phyloP scores from a whole-genome alignment of 768 basidiomycete species.

The Suillus plorans region DNA sequence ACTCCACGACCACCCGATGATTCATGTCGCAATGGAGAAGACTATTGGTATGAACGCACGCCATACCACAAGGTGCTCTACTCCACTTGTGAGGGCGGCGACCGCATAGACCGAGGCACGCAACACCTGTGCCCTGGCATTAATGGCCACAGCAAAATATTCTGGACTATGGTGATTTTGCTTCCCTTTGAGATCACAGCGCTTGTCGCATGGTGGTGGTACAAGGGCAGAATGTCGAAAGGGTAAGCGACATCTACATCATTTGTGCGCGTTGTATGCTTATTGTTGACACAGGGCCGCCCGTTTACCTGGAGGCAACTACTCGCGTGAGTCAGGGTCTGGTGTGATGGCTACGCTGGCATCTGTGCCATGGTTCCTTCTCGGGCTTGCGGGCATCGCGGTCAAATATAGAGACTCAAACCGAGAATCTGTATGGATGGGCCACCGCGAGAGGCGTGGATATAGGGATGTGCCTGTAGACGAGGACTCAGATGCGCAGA shows the following conservation, averaged over 20 bases:
- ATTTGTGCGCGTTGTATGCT: too few relatives aligned
- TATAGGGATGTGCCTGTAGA: constrained; percentile 80
- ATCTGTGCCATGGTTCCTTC: constrained; percentile 85
- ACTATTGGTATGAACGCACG: constrained; percentile 94
- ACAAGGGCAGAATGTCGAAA: constrained; percentile 66
- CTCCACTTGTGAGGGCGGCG: constrained; percentile 82
- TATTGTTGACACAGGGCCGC: constrained; percentile 52
- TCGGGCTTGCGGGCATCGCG: constrained; percentile 75
- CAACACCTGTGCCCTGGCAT: constrained; percentile 82
- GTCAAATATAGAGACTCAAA: constrained; percentile 61
- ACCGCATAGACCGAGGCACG: constrained; percentile 72
- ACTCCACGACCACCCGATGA: constrained; percentile 60
- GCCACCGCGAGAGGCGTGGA: constrained; percentile 55
- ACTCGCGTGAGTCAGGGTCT: constrained; percentile 36
- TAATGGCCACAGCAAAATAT: constrained; percentile 66
- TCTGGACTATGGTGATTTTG: constrained; percentile 80
- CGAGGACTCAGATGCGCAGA: constrained; percentile 88
- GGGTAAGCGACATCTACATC: constrained; percentile 51
- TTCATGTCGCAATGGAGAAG: constrained; percentile 58
- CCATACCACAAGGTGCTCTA: constrained; percentile 88
- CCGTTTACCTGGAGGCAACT: constrained; percentile 61
- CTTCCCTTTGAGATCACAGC: constrained; percentile 79
- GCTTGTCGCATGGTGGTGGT: constrained; percentile 80
- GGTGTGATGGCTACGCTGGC: constrained; percentile 70
- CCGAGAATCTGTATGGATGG: constrained; percentile 37